These are phyloP conservation scores for Dictyostelium intermedium DNA, from an alignment of 78 protist species.

Conservation along the genomic window DNA sequence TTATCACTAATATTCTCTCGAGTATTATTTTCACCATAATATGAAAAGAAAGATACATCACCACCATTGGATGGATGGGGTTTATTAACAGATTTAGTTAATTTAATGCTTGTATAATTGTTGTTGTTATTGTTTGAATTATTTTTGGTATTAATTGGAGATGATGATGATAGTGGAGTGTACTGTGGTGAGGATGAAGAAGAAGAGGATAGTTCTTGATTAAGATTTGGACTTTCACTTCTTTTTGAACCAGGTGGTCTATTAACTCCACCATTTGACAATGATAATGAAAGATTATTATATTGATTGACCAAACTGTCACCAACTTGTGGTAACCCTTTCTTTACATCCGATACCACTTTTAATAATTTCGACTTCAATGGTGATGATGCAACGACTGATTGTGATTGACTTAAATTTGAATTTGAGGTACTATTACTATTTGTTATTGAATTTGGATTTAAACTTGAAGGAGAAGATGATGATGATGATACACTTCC, in stretches of 20 bases:
- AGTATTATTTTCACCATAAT: not conserved
- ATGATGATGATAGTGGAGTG: not conserved
- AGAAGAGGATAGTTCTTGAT: not conserved
- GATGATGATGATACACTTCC: not conserved
- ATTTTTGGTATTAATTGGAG: not conserved
- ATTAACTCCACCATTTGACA: not conserved
- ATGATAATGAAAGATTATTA: not conserved
- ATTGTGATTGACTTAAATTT: not conserved
- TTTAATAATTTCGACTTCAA: conserved; percentile 45
- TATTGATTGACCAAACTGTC: conserved; percentile 7
- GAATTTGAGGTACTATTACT: not conserved
- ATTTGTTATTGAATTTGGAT: not conserved
- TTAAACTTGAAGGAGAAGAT: not conserved
- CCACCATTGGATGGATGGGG: not conserved
- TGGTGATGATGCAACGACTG: conserved; percentile 1
- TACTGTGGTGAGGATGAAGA: not conserved
- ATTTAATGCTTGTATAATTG: not conserved
- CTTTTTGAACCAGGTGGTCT: not conserved
- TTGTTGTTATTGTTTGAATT: not conserved
- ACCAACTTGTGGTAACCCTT: conserved; percentile 31
- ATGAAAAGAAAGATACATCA: not conserved
- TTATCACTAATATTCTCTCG: not conserved
- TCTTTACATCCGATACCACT: conserved; percentile 44
- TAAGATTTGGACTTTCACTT: not conserved
- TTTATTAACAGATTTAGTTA: not conserved